phyloP scores from a whole-genome alignment of 179 eudicot species.

The Silene coronaria region DNA sequence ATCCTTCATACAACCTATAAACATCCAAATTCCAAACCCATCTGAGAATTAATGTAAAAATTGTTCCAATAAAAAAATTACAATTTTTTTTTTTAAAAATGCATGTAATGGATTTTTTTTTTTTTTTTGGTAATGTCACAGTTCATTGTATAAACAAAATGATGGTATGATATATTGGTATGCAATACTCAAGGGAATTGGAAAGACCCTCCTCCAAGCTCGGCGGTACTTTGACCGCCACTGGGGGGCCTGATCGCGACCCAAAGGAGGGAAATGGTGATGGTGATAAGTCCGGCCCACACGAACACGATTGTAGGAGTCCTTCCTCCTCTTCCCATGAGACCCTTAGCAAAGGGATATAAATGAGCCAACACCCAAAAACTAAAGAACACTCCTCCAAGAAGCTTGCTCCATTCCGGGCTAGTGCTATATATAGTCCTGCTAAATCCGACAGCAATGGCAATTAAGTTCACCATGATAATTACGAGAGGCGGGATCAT shows the following conservation, averaged over 20 bases:
- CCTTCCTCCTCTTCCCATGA: conserved; percentile 14
- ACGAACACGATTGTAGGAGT: conserved; percentile 15
- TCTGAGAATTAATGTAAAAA: neutral
- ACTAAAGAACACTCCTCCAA: conserved; percentile 13
- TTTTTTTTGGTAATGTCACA: neutral
- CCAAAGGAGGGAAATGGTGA: conserved; percentile 14
- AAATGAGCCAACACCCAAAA: conserved; percentile 17
- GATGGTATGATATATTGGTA: neutral
- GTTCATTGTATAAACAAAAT: neutral
- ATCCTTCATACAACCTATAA: conserved; percentile 2
- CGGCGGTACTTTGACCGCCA: conserved; percentile 14
- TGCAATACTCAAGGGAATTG: conserved; percentile 14
- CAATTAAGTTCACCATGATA: conserved; percentile 24
- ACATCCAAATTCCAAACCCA: conserved; percentile 2
- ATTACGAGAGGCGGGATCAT: conserved; percentile 29
- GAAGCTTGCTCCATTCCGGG: conserved; percentile 15
- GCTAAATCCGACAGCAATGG: conserved; percentile 17
- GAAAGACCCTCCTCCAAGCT: conserved; percentile 23
- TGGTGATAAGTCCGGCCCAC: conserved; percentile 15
- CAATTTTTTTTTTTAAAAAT: neutral
- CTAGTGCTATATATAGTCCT: conserved; percentile 12
- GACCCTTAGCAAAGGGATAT: conserved; percentile 14
- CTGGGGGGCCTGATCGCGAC: conserved; percentile 19
- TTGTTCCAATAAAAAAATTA: neutral
- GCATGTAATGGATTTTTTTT: neutral